phyloP scores from a whole-genome alignment of 148 eudicot genomes.

The Linanthus parryae region DNA sequence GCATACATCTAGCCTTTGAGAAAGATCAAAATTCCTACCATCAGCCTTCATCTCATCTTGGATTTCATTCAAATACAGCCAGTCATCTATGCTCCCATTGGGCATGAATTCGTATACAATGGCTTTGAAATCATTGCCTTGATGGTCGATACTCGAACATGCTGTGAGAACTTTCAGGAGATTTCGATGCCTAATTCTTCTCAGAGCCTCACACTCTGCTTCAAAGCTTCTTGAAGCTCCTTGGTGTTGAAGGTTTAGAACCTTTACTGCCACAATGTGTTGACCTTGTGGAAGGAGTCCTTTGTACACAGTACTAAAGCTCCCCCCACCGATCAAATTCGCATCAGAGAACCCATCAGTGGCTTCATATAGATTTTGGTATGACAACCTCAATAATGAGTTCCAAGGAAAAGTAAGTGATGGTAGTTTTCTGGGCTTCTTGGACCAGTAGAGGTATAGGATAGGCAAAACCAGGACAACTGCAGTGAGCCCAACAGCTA shows the following conservation, averaged over 20 bases:
- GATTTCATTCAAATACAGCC: slow-evolving; percentile 34
- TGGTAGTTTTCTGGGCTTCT: slow-evolving; percentile 13
- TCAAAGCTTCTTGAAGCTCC: slow-evolving; percentile 21
- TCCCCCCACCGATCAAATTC: slow-evolving; percentile 16
- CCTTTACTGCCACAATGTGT: slow-evolving; percentile 22
- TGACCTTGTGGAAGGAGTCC: slow-evolving; percentile 7
- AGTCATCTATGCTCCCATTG: slow-evolving; percentile 33
- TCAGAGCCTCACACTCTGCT: slow-evolving; percentile 28
- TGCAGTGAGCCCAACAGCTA: too few relatives aligned
- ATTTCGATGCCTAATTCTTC: slow-evolving; percentile 30
- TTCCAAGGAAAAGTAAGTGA: neutral
- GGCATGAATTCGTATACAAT: slow-evolving; percentile 29
- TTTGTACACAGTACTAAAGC: slow-evolving; percentile 34
- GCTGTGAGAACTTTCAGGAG: slow-evolving; percentile 29
- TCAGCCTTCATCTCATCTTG: slow-evolving; percentile 21
- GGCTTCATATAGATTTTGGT: slow-evolving; percentile 4
- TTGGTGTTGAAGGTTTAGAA: slow-evolving; percentile 9
- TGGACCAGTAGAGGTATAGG: slow-evolving; percentile 11
- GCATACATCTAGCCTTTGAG: slow-evolving; percentile 32
- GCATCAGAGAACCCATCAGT: slow-evolving; percentile 6
- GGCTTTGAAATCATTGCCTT: slow-evolving; percentile 24
- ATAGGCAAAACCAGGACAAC: slow-evolving; percentile 8
- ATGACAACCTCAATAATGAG: slow-evolving; percentile 14
- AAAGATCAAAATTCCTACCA: slow-evolving; percentile 26
- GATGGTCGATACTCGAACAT: slow-evolving; percentile 29